Base-by-base conservation (phyloP, 78 protist genomes). In the Dictyostelium purpureum region DNA sequence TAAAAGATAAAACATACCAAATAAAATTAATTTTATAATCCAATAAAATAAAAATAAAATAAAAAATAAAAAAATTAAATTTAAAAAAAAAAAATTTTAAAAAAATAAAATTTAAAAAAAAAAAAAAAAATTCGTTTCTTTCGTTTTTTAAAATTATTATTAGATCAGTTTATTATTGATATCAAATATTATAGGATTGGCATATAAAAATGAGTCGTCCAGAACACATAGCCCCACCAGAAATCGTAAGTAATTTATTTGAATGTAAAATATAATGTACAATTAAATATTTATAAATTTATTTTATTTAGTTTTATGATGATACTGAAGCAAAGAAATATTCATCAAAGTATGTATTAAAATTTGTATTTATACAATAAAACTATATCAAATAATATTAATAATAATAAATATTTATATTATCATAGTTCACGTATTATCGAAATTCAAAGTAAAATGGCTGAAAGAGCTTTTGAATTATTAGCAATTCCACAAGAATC, bases 391-490 rank as follows among this genome's bases (percentile, higher is more conserved):
- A 74, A 28, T 42, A 24, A 38, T 75, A 18, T 12, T 87, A 75
- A 40, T 75, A 10, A 54, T 61, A 14, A 40, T 33, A 10, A n/a
- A n/a, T n/a, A n/a, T n/a, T n/a, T n/a, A n/a, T n/a, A n/a, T n/a
- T n/a, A n/a, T n/a, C n/a, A 67, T 74, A 96, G 96, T 83, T 69
- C 97, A 14, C 97, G 98, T 35, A 97, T 97, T 96, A 85, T 80
- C 0, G 95, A 95, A 35, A 91, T 99, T 71, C 99, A 99, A 93
- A 54, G 87, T 28, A 19, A 56, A 31, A 95, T 99, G 98, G 54
- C 99, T 2, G 96, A 96, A 94, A 94, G 99, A 26, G 98, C 99
- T 1, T 19, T 97, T 35, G 99, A 99, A 82, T 94, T 99, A 56
- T 81, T 97, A 45, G 57, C 63, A 18, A 61, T 97, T 19, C 97